These are phyloP conservation scores for Hebeloma cylindrosporum DNA, from an alignment of 768 basidiomycete species.

Conservation along the genomic window DNA sequence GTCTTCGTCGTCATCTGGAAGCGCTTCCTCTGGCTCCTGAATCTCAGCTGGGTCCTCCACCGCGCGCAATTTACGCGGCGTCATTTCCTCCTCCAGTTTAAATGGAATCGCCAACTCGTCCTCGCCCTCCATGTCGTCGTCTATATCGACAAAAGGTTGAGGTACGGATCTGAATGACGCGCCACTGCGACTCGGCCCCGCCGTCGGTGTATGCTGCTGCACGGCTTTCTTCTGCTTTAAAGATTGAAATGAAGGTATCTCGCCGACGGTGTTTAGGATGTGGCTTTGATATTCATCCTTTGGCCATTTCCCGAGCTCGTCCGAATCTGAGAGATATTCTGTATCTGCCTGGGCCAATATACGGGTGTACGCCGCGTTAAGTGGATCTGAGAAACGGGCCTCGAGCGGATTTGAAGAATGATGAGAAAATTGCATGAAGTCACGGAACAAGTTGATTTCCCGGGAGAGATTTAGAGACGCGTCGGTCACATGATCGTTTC, in stretches of 20 bases:
- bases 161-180: not conserved
- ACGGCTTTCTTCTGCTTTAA: not conserved
- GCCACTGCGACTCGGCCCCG: conserved; percentile 8
- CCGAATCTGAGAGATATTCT: conserved; percentile 18
- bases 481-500: conserved; percentile 19
- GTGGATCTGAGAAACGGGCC: conserved; percentile 22
- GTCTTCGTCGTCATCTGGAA: conserved; percentile 14
- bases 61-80: not conserved
- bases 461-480: conserved; percentile 19
- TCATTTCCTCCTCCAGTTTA: not conserved
- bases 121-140: conserved; percentile 52
- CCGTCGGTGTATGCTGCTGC: conserved; percentile 10
- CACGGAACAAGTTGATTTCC: not conserved
- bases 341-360: not conserved
- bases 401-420: conserved; percentile 35
- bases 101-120: conserved; percentile 34
- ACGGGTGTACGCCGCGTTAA: conserved; percentile 20
- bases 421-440: conserved; percentile 26
- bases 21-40: conserved; percentile 14
- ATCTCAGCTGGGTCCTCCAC: conserved; percentile 12
- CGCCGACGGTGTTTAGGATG: conserved; percentile 9
- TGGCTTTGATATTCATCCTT: conserved; percentile 20
- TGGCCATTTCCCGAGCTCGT: conserved; percentile 16
- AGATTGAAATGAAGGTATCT: no score
- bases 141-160: conserved; percentile 40